These are phyloP conservation scores for Platanthera guangdongensis DNA, from an alignment of 106 monocot genomes.

Conservation along the genomic window DNA sequence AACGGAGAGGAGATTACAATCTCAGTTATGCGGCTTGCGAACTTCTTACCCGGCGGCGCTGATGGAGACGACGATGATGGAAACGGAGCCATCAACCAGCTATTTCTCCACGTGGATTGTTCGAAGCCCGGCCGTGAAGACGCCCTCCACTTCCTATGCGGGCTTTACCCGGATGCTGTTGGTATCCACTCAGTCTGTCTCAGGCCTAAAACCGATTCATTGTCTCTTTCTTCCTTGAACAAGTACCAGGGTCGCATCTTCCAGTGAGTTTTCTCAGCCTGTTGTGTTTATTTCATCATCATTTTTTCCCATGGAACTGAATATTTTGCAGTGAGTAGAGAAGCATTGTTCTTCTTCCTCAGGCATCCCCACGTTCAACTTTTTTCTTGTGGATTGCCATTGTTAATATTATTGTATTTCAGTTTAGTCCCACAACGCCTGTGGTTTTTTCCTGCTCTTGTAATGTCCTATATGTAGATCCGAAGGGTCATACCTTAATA, in stretches of 20 bases:
- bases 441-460: too few species aligned
- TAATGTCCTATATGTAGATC: too few species aligned
- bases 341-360: background rate
- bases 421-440: too few species aligned
- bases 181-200: slow-evolving; percentile 88
- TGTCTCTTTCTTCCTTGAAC: slow-evolving; percentile 2
- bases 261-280: slow-evolving; percentile 41
- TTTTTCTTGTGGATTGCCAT: background rate
- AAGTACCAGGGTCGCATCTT: slow-evolving; percentile 70
- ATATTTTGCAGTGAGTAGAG: background rate
- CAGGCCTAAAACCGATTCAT: slow-evolving; percentile 28
- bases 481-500: too few species aligned
- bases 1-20: slow-evolving; percentile 65
- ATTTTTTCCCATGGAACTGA: background rate
- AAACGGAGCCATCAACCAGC: slow-evolving; percentile 60
- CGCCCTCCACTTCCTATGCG: slow-evolving; percentile 78
- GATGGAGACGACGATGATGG: slow-evolving; percentile 45
- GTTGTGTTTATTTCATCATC: background rate
- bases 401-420: too few species aligned
- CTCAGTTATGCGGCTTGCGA: slow-evolving; percentile 74
- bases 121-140: slow-evolving; percentile 54
- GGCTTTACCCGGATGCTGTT: slow-evolving; percentile 82
- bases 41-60: slow-evolving; percentile 45
- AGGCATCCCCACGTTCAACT: background rate
- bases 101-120: slow-evolving; percentile 86